Evolutionary conservation across 805 yeast genomes (phyloP).

Genomic region (Hanseniaspora occidentalis): DNA sequence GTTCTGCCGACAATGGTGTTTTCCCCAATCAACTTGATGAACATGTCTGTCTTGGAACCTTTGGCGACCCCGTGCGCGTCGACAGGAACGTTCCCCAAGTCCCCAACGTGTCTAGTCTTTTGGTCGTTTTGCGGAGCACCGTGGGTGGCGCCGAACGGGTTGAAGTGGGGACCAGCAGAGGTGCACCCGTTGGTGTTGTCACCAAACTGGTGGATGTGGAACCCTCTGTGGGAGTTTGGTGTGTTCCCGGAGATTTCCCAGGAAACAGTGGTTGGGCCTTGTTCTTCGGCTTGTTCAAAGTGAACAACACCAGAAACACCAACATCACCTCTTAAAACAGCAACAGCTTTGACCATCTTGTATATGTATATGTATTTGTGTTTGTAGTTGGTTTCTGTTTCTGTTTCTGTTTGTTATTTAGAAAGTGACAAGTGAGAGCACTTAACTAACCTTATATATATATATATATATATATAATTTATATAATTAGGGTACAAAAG

Average conservation of each 20-base stretch:
- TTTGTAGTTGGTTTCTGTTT: slow-evolving; percentile 1
- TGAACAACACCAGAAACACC: slow-evolving; percentile 77
- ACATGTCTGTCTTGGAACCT: slow-evolving; percentile 69
- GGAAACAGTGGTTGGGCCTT: slow-evolving; percentile 71
- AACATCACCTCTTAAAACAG: slow-evolving; percentile 92
- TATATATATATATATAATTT: too few relatives aligned
- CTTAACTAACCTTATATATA: neutral
- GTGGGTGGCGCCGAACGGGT: slow-evolving; percentile 79
- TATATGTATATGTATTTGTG: neutral
- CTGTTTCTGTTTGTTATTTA: neutral
- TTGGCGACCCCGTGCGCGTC: slow-evolving; percentile 83
- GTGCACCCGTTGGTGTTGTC: slow-evolving; percentile 96
- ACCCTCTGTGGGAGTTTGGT: slow-evolving; percentile 82
- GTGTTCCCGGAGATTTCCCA: slow-evolving; percentile 88
- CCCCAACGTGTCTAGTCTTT: slow-evolving; percentile 44
- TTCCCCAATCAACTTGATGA: slow-evolving; percentile 75
- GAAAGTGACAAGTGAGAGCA: neutral
- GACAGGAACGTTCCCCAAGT: slow-evolving; percentile 86
- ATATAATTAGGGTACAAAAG: neutral
- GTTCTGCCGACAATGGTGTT: slow-evolving; percentile 89
- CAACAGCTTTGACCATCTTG: slow-evolving; percentile 46
- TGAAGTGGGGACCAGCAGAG: slow-evolving; percentile 95
- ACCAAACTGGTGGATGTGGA: slow-evolving; percentile 97
- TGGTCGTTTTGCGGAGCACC: slow-evolving; percentile 69
- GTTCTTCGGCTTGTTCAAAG: slow-evolving; percentile 73